Conservation (phyloP, 371 early-diverging fungal genomes). For the Mortierella sp. region DNA sequence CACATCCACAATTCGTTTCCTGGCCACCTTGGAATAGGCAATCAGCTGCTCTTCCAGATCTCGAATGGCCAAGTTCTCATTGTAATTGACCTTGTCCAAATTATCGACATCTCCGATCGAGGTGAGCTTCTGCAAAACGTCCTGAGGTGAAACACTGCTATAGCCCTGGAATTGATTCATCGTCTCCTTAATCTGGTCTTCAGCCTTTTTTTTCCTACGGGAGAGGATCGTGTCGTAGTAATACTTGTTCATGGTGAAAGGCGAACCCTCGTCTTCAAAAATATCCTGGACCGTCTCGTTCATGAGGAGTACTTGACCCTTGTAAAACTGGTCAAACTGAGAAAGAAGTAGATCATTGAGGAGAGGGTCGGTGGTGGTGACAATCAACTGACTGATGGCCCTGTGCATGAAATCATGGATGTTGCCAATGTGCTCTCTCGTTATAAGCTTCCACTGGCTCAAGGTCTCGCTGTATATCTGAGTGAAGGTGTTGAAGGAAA, state of each 20-base stretch:
- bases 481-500: conserved; percentile 30
- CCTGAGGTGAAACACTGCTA: too few relatives aligned
- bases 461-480: conserved; percentile 31
- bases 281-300: neutral
- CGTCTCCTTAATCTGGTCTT: conserved; percentile 4
- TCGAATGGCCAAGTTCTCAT: conserved; percentile 22
- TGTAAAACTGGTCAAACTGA: neutral
- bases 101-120: neutral
- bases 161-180: neutral
- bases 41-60: conserved; percentile 20
- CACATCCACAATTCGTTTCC: neutral
- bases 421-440: conserved; percentile 23
- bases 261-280: neutral
- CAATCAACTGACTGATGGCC: conserved; percentile 19
- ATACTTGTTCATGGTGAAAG: neutral
- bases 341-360: neutral
- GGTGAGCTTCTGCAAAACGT: neutral
- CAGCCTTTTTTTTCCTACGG: conserved; percentile 15
- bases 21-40: neutral
- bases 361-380: too few relatives aligned
- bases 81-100: conserved; percentile 8
- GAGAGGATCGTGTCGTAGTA: neutral
- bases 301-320: neutral
- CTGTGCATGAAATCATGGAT: conserved; percentile 21
- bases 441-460: conserved; percentile 16